These are phyloP conservation scores for Saccharomyces kudriavzevii DNA, from an alignment of 805 yeast species.

Conservation along the genomic window DNA sequence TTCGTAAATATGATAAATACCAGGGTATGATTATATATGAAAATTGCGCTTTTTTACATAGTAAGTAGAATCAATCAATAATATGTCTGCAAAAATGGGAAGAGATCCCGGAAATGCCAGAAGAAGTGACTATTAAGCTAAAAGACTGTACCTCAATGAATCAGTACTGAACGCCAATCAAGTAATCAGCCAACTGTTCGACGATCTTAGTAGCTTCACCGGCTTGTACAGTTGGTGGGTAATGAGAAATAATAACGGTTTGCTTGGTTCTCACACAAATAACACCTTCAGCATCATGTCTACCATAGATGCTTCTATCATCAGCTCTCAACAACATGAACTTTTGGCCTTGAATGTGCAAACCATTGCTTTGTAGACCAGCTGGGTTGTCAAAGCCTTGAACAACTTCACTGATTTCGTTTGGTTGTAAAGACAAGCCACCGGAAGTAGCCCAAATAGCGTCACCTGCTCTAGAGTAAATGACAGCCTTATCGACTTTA, in stretches of 20 bases:
- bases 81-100: neutral
- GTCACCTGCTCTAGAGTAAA: constrained; percentile 92
- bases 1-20: neutral
- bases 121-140: neutral
- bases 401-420: constrained; percentile 68
- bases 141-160: neutral
- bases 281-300: constrained; percentile 81
- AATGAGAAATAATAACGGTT: constrained; percentile 88
- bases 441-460: constrained; percentile 86
- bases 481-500: constrained; percentile 84
- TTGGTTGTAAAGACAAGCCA: constrained; percentile 51
- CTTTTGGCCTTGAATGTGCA: constrained; percentile 77
- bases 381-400: constrained; percentile 74
- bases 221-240: constrained; percentile 82
- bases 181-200: constrained; percentile 91
- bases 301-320: constrained; percentile 89
- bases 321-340: constrained; percentile 86
- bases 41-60: neutral
- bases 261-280: constrained; percentile 89
- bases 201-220: constrained; percentile 94
- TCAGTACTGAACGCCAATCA: constrained; percentile 79
- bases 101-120: neutral
- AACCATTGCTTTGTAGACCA: constrained; percentile 73
- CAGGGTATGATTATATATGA: neutral
- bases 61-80: neutral